phyloP scores from a whole-genome alignment of 108 stramenopile genomes.

The Nitzschia palea region DNA sequence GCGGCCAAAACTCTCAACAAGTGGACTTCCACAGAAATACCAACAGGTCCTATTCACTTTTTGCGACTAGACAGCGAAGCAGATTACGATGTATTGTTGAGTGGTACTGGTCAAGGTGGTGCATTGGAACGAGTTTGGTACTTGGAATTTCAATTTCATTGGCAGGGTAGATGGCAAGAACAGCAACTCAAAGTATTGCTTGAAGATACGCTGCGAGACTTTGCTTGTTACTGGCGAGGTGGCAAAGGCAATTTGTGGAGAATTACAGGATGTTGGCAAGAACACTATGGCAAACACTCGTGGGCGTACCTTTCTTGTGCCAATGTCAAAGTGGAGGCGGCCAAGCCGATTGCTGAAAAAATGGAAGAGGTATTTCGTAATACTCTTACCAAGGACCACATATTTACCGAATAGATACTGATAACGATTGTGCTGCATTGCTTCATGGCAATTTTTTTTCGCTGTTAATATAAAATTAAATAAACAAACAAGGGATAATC shows the following conservation, averaged over 20 bases:
- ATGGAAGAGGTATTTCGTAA: slow-evolving; percentile 24
- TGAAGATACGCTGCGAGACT: slow-evolving; percentile 2
- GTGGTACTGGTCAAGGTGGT: not conserved
- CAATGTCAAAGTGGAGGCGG: slow-evolving; percentile 8
- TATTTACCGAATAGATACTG: no score
- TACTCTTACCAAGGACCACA: slow-evolving; percentile 19
- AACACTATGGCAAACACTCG: slow-evolving; percentile 38
- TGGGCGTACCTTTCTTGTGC: slow-evolving; percentile 73
- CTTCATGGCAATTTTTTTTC: no score
- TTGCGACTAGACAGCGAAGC: not conserved
- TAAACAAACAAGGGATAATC: no score
- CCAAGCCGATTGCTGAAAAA: slow-evolving; percentile 3
- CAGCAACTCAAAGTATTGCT: not conserved
- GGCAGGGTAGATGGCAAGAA: slow-evolving; percentile 7
- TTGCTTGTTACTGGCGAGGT: slow-evolving; percentile 53
- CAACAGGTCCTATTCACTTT: slow-evolving; percentile 2
- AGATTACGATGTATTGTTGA: slow-evolving; percentile 1
- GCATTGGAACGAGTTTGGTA: slow-evolving; percentile 5
- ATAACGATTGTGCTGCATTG: no score
- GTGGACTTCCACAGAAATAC: not conserved
- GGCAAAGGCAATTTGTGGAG: slow-evolving; percentile 39
- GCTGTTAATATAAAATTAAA: no score
- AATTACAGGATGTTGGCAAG: slow-evolving; percentile 48
- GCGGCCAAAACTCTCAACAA: not conserved
- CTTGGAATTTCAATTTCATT: slow-evolving; percentile 15